These are phyloP conservation scores for Fraxinus ornus DNA, from an alignment of 305 asterid species.

Conservation along the genomic window DNA sequence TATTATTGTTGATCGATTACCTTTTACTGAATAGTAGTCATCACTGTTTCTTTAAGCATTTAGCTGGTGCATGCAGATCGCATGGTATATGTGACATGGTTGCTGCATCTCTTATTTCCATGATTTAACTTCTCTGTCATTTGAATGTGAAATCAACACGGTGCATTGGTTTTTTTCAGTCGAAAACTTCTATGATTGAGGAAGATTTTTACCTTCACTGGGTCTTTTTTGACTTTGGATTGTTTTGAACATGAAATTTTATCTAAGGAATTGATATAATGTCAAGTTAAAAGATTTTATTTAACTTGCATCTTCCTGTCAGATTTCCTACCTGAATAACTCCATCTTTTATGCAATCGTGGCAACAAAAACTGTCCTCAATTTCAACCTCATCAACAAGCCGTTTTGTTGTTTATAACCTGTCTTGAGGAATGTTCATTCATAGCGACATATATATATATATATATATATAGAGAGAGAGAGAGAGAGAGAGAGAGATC, in stretches of 20 bases:
- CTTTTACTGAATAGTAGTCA: not conserved
- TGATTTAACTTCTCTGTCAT: not conserved
- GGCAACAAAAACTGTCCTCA: not conserved
- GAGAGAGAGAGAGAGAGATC: too few relatives aligned
- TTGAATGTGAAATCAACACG: not conserved
- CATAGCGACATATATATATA: too few relatives aligned
- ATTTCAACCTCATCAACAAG: not conserved
- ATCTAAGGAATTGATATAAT: not conserved
- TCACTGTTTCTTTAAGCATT: constrained; percentile 2
- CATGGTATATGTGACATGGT: not conserved
- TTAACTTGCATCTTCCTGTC: not conserved
- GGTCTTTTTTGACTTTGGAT: not conserved
- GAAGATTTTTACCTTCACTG: not conserved
- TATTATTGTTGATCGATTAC: constrained; percentile 15
- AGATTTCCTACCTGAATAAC: not conserved
- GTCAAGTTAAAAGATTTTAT: not conserved
- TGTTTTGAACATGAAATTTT: not conserved
- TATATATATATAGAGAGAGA: too few relatives aligned
- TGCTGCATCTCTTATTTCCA: not conserved
- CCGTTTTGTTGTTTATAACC: not conserved
- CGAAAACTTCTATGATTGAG: not conserved
- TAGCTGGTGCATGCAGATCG: not conserved
- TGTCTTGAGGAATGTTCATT: not conserved
- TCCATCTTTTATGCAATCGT: not conserved
- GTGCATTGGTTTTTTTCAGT: not conserved